These are phyloP conservation scores for Carex pumila DNA, from an alignment of 176 grass and related monocot genomes.

Conservation along the genomic window DNA sequence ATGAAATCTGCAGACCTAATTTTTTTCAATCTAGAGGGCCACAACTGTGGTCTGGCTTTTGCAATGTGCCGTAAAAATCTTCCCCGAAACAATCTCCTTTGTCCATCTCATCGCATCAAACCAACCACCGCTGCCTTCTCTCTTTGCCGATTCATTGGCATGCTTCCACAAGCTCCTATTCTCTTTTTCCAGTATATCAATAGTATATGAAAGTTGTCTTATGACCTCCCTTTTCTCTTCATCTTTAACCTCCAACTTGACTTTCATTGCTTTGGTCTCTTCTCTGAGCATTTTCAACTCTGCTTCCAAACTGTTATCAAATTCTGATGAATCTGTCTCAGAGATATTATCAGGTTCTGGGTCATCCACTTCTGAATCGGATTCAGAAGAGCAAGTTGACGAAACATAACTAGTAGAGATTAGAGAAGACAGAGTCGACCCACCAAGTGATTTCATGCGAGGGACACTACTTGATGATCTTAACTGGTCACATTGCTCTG, in stretches of 20 bases:
- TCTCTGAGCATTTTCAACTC: slow-evolving; percentile 30
- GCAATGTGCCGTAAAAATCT: slow-evolving; percentile 43
- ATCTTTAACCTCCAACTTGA: slow-evolving; percentile 51
- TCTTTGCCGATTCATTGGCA: slow-evolving; percentile 29
- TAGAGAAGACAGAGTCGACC: slow-evolving; percentile 27
- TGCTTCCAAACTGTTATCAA: background rate
- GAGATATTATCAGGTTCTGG: slow-evolving; percentile 35
- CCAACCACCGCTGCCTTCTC: background rate
- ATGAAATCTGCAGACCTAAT: background rate
- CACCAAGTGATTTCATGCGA: slow-evolving; percentile 26
- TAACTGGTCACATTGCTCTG: slow-evolving; percentile 69
- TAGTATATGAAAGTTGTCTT: slow-evolving; percentile 59
- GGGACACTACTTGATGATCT: slow-evolving; percentile 32
- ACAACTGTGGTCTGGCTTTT: slow-evolving; percentile 37
- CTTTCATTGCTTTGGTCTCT: slow-evolving; percentile 28
- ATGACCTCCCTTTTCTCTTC: slow-evolving; percentile 98
- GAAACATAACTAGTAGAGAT: slow-evolving; percentile 25
- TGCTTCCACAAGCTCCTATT: slow-evolving; percentile 40
- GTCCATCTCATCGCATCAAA: slow-evolving; percentile 61
- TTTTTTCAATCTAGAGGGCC: slow-evolving; percentile 33
- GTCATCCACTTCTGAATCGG: slow-evolving; percentile 56
- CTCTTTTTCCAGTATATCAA: slow-evolving; percentile 61
- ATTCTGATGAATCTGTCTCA: background rate
- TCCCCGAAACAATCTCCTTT: slow-evolving; percentile 42
- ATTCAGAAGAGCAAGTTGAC: slow-evolving; percentile 39